These are phyloP conservation scores for Mycena latifolia DNA, from an alignment of 768 basidiomycete species.

Conservation along the genomic window DNA sequence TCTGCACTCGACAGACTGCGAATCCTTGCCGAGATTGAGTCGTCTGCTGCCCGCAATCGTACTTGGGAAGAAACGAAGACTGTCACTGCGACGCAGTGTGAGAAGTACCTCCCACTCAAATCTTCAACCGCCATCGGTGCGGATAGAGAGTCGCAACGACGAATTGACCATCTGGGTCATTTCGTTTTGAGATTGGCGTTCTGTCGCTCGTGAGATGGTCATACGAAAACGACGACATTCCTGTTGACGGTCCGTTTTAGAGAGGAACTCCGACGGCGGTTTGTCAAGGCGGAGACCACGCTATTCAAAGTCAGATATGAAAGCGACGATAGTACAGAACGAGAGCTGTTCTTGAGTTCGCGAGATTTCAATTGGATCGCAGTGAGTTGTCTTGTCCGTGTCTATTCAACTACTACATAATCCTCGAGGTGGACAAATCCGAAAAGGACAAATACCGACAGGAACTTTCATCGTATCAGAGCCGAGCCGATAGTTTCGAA, in stretches of 20 bases:
- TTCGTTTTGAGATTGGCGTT: constrained; percentile 96
- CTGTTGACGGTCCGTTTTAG: constrained; percentile 54
- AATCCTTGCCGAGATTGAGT: constrained; percentile 91
- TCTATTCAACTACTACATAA: constrained; percentile 16
- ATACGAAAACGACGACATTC: constrained; percentile 2
- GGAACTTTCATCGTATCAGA: constrained; percentile 60
- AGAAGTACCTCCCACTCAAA: constrained; percentile 82
- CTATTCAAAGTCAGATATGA: constrained; percentile 90
- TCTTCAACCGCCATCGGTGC: constrained; percentile 62
- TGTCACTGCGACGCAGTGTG: constrained; percentile 72
- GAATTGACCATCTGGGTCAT: constrained; percentile 90
- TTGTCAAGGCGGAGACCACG: constrained; percentile 89
- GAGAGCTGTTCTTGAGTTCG: constrained; percentile 72
- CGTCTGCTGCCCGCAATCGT: constrained; percentile 86
- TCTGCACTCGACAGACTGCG: constrained; percentile 91
- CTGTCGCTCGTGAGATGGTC: constrained; percentile 85
- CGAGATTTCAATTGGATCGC: constrained; percentile 74
- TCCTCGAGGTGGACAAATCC: constrained; percentile 62
- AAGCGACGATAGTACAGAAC: constrained; percentile 66
- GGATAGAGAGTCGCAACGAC: constrained; percentile 73
- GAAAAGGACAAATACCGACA: constrained; percentile 65
- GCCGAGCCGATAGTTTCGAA: constrained; percentile 52
- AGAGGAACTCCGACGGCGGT: constrained; percentile 90
- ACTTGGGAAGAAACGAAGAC: constrained; percentile 81
- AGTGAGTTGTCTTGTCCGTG: constrained; percentile 50